These are phyloP conservation scores for Fusarium sp. DNA, from an alignment of 2,329 filamentous ascomycete genomes.

Conservation along the genomic window DNA sequence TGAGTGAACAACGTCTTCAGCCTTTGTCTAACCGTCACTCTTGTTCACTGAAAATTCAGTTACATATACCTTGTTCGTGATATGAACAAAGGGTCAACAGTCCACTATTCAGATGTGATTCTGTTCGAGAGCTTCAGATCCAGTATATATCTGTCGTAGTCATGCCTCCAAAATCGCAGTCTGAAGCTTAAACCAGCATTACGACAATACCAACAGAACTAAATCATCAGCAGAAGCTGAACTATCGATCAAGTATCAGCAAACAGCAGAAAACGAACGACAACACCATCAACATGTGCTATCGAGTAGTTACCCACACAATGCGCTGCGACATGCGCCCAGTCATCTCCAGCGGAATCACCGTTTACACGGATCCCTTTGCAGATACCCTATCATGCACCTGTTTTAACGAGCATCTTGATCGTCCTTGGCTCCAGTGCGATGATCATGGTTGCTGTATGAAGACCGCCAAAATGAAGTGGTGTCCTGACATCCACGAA, in stretches of 20 bases:
- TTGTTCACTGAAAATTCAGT: background rate
- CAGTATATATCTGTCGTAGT: background rate
- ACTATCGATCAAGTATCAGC: background rate
- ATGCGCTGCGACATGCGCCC: conserved; percentile 47
- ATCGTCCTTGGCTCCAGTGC: conserved; percentile 33
- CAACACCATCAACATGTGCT: conserved; percentile 37
- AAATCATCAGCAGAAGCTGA: background rate
- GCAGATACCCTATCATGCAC: conserved; percentile 30
- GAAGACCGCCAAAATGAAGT: conserved; percentile 16
- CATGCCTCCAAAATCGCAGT: background rate
- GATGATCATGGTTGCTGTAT: conserved; percentile 46
- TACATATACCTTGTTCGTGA: conserved; percentile 4
- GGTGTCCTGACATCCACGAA: conserved; percentile 23
- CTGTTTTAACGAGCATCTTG: conserved; percentile 18
- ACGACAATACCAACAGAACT: background rate
- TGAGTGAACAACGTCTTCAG: background rate
- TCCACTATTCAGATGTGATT: background rate
- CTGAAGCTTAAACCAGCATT: background rate
- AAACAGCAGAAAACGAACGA: background rate
- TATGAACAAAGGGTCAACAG: conserved; percentile 8
- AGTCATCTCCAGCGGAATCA: conserved; percentile 39
- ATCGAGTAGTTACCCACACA: conserved; percentile 42
- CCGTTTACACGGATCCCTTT: conserved; percentile 43
- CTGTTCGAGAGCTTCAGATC: background rate
- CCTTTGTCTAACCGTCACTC: background rate